Percentiles rank a stretch among this genome's conserved stretches.
Evolutionary conservation across 2,329 filamentous ascomycete genomes (phyloP).

Genomic region (Biscogniauxia marginata): DNA sequence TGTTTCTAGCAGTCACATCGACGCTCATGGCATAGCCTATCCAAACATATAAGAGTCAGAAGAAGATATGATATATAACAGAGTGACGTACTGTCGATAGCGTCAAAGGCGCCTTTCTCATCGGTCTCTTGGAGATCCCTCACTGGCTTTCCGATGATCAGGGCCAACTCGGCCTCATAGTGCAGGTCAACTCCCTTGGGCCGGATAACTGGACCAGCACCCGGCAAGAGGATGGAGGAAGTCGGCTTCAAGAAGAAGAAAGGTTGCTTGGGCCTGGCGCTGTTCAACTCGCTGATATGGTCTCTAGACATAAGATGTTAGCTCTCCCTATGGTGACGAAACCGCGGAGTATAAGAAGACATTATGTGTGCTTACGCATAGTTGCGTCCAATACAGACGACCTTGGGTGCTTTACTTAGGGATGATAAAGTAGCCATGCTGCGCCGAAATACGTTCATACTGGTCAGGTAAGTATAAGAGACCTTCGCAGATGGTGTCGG

Average conservation of each 20-base stretch:
- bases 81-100: slow-evolving; percentile 66
- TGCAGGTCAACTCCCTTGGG: slow-evolving; percentile 84
- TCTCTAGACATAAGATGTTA: slow-evolving; percentile 55
- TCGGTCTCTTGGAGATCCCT: slow-evolving; percentile 75
- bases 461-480: slow-evolving; percentile 1
- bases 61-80: slow-evolving; percentile 9
- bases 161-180: slow-evolving; percentile 91
- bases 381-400: slow-evolving; percentile 93
- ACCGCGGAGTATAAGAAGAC: neutral
- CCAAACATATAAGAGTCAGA: slow-evolving; percentile 4
- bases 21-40: slow-evolving; percentile 85
- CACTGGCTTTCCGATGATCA: slow-evolving; percentile 81
- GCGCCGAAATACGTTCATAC: slow-evolving; percentile 36
- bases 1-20: slow-evolving; percentile 95
- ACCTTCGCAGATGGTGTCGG: neutral
- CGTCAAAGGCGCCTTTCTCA: slow-evolving; percentile 71
- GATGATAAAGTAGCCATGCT: slow-evolving; percentile 42
- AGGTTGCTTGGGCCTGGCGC: slow-evolving; percentile 82
- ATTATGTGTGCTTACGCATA: slow-evolving; percentile 80
- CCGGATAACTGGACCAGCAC: slow-evolving; percentile 74
- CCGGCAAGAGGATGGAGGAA: slow-evolving; percentile 78
- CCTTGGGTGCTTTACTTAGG: slow-evolving; percentile 62
- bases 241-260: slow-evolving; percentile 99
- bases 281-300: slow-evolving; percentile 91
- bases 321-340: slow-evolving; percentile 7